Base-by-base conservation (phyloP, 306 rosid genomes). In the Dalbergia cultrata region DNA sequence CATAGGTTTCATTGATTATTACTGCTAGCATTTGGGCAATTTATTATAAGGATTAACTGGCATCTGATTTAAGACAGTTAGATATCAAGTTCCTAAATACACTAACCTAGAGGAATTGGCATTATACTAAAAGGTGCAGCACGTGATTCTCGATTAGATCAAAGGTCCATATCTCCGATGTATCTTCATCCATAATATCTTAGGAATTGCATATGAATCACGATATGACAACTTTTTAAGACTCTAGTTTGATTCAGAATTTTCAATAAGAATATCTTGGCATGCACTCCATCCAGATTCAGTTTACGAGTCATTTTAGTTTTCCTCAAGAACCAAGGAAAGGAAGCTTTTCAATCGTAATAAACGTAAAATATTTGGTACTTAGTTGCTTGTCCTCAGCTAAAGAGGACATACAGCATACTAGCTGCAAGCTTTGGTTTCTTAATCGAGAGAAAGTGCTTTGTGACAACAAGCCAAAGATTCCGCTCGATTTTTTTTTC, bases 251-350 rank as follows among this genome's bases (percentile, higher is more conserved):
- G 37, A 68, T 71, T 79, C 73, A 79, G 43, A 84, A 82, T 79
- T 68, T 74, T 77, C 19, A 63, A 68, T 72, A 54, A 82, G 70
- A 85, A 58, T 84, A 75, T 86, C 86, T 81, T 88, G 72, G 67
- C 22, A 74, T 77, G 63, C 59, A 89, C 90, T 89, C 85, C 81
- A 81, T 77, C 87, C 72, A 87, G 82, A 82, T 87, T 87, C 89
- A 87, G 44, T 43, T 70, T 6, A 78, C 62, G 49, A 75, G 22
- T 62, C 49, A 9, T 39, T 26, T 58, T 77, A 72, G 8, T 37
- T 71, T 79, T 31, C 68, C 31, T 68, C 58, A 58, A 72, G 53
- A 78, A 67, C 80, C 61, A 9, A 63, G 69, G 66, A 74, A 74
- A 75, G 43, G 26, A 14, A 71, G 57, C 47, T 64, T 81, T 80